phyloP scores from a whole-genome alignment of 495 filamentous ascomycete genomes.

The Paragyromitra xinjiangensis region DNA sequence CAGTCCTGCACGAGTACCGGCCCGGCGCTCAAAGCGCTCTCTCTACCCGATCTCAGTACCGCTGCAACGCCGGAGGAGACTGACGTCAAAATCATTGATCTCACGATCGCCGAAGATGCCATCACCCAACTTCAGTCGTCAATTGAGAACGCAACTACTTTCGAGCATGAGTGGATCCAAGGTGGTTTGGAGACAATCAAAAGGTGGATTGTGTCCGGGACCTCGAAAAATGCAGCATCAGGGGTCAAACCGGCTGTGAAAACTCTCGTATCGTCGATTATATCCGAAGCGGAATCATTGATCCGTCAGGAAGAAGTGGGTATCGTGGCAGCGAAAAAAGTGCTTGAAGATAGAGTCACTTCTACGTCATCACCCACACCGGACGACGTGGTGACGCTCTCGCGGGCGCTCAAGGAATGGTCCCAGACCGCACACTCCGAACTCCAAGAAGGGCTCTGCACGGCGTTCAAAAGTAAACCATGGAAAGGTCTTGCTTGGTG shows the following conservation, averaged over 20 bases:
- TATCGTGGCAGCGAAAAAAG: slow-evolving; percentile 4
- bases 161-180: slow-evolving; percentile 33
- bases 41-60: slow-evolving; percentile 54
- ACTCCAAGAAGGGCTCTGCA: slow-evolving; percentile 77
- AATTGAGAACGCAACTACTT: neutral
- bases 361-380: slow-evolving; percentile 7
- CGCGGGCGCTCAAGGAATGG: slow-evolving; percentile 71
- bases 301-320: slow-evolving; percentile 20
- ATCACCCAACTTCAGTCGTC: slow-evolving; percentile 55
- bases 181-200: slow-evolving; percentile 25
- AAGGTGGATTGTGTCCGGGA: slow-evolving; percentile 32
- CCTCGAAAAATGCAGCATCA: slow-evolving; percentile 9
- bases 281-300: slow-evolving; percentile 58
- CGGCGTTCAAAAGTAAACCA: slow-evolving; percentile 71
- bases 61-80: slow-evolving; percentile 54
- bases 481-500: slow-evolving; percentile 89
- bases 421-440: slow-evolving; percentile 82
- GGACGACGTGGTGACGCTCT: slow-evolving; percentile 61
- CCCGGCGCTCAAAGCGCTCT: slow-evolving; percentile 55
- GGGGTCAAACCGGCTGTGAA: slow-evolving; percentile 69
- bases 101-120: slow-evolving; percentile 58
- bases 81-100: slow-evolving; percentile 67
- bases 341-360: neutral
- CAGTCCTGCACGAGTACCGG: slow-evolving; percentile 10
- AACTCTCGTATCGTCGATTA: slow-evolving; percentile 71